Conservation (phyloP, 768 basidiomycete genomes). For the Kwoniella sp. region DNA sequence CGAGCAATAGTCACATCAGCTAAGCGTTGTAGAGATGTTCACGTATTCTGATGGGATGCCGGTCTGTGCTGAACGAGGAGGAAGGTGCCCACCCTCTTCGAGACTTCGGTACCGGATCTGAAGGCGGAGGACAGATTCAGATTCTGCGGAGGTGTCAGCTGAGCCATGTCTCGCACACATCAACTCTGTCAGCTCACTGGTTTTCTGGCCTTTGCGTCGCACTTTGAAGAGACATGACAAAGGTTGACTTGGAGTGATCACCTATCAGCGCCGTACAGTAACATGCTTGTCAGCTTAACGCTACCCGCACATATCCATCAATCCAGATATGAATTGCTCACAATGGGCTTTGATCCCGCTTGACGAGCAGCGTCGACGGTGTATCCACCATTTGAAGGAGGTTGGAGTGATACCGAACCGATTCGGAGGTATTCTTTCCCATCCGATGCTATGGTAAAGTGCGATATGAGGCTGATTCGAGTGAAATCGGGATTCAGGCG, state of each 20-base stretch:
- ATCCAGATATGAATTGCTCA: background rate
- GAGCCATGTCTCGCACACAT: background rate
- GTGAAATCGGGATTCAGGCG: background rate
- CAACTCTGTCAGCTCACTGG: slow-evolving; percentile 5
- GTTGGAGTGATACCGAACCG: slow-evolving; percentile 28
- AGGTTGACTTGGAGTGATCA: slow-evolving; percentile 72
- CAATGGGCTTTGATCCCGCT: background rate
- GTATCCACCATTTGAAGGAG: slow-evolving; percentile 22
- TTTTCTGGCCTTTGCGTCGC: slow-evolving; percentile 66
- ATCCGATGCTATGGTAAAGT: slow-evolving; percentile 84
- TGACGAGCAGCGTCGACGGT: slow-evolving; percentile 24
- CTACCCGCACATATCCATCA: too few relatives aligned
- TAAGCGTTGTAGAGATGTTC: background rate
- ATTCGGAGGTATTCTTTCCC: slow-evolving; percentile 79
- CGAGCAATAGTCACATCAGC: background rate
- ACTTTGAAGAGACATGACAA: slow-evolving; percentile 80
- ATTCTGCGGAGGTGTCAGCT: background rate
- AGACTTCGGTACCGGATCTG: slow-evolving; percentile 76
- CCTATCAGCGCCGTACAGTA: slow-evolving; percentile 63
- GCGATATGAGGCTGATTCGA: slow-evolving; percentile 83
- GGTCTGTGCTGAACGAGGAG: background rate
- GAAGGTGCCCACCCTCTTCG: slow-evolving; percentile 67
- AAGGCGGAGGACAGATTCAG: slow-evolving; percentile 55
- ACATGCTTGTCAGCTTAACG: background rate
- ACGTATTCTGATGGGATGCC: too few relatives aligned